Evolutionary conservation across 1,139 yeast genomes (phyloP).

Genomic region (Blastobotrys malaysiensis): DNA sequence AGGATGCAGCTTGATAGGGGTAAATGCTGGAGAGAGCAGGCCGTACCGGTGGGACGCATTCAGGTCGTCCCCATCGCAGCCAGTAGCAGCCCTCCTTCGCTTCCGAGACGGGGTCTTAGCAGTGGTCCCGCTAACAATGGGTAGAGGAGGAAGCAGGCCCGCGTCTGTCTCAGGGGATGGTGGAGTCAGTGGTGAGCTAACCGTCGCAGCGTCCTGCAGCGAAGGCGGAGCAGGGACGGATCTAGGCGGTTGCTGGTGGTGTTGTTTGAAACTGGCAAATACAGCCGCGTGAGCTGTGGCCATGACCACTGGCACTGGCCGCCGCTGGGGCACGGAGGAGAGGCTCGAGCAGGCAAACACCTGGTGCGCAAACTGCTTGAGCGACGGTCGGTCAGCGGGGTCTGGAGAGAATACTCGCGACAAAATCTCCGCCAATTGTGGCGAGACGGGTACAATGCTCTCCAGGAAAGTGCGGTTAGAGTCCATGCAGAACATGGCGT

Average conservation of each 20-base stretch:
- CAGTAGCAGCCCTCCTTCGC: background rate
- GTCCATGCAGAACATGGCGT: conserved; percentile 46
- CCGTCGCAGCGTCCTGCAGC: background rate
- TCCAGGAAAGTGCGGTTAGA: conserved; percentile 43
- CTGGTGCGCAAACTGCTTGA: conserved; percentile 38
- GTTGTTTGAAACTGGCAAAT: background rate
- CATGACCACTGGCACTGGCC: background rate
- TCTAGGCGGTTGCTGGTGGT: background rate
- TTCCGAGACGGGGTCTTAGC: background rate
- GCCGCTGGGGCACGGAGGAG: background rate
- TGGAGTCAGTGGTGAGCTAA: background rate
- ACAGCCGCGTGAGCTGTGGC: background rate
- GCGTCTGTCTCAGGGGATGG: background rate
- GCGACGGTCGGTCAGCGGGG: conserved; percentile 57
- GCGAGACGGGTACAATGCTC: conserved; percentile 63
- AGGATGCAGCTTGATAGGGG: background rate
- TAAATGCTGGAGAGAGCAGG: background rate
- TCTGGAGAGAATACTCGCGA: conserved; percentile 51
- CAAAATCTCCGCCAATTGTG: conserved; percentile 53
- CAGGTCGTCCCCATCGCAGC: background rate
- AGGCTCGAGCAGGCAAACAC: background rate
- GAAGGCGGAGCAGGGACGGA: background rate
- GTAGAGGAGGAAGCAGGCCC: background rate
- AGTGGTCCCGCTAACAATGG: background rate
- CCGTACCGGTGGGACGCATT: background rate